Base-by-base conservation (phyloP, 2,329 filamentous ascomycete species). In the Hypoxylon sp. region DNA sequence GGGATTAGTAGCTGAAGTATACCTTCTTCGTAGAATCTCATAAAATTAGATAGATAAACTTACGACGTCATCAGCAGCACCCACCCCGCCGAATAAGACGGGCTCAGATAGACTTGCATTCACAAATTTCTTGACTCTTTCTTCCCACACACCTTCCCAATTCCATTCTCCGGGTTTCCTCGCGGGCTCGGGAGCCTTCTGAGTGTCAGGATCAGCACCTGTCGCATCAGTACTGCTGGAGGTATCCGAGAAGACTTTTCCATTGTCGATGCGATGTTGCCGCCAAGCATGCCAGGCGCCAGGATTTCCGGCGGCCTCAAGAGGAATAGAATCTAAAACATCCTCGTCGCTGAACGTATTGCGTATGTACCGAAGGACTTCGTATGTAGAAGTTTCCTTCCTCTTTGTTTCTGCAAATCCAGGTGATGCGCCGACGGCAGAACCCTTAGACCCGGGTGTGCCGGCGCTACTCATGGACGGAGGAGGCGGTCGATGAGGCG, bases 71-170 rank as follows among this genome's bases (percentile, higher is more conserved):
- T 94, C 92, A 9, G 87, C 80, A 14, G 81, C 82, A 47, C 85
- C 85, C 4, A 84, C 83, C 65, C 85, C 86, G 5, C 94, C 93
- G 81, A 90, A 98, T 24, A 98, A 81, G 3, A 93, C 90, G 1
- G 90, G 84, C 73, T 98, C 95, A 0, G 93, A 92, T 54, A 94
- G 81, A 75, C 94, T 97, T 9, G 87, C 86, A 55, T 91, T 87
- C 47, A 98, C 88, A 17, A 92, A 92, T 78, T 91, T 92, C 79
- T 89, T 91, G 0, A 97, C 94, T 60, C 95, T 87, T 71, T 94
- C 91, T 78, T 97, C 93, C 95, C 95, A 99, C 0, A 98, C 95
- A 0, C 95, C 94, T 75, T 97, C 94, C 95, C 95, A 98, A 77
- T 97, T 97, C 95, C 95, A 98, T 74, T 97, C 92, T 5, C 92